A percentile compares a stretch with the other conserved stretches of the same genome.
Conservation (phyloP, 139 green algal genomes). For the Auxenochlorella pyrenoidosa region DNA sequence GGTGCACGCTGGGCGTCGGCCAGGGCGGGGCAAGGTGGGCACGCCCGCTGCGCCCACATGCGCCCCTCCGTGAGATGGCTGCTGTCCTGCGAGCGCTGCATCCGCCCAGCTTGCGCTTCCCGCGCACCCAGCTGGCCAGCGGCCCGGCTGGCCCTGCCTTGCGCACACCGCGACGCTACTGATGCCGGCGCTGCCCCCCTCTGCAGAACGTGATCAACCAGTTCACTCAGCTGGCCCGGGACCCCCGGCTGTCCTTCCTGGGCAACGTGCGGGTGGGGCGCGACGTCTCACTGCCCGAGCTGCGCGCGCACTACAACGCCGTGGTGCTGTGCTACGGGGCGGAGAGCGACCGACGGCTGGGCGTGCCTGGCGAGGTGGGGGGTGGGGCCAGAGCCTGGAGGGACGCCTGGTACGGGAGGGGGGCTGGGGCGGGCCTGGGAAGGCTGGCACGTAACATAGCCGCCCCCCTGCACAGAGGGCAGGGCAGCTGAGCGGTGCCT, state of each 20-base stretch:
- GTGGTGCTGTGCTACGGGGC: slow-evolving; percentile 93
- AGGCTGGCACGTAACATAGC: too few relatives aligned
- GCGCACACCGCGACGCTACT: background rate
- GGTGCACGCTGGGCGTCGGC: too few relatives aligned
- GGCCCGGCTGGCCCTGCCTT: background rate
- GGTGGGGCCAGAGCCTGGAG: background rate
- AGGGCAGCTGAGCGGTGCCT: too few relatives aligned
- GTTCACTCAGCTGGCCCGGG: slow-evolving; percentile 68
- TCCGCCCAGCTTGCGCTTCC: too few relatives aligned
- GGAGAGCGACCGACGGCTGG: slow-evolving; percentile 84
- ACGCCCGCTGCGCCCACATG: too few relatives aligned
- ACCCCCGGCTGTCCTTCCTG: slow-evolving; percentile 75
- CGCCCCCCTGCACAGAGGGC: too few relatives aligned
- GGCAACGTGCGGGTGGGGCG: slow-evolving; percentile 84
- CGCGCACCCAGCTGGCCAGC: too few relatives aligned
- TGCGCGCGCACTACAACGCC: slow-evolving; percentile 81
- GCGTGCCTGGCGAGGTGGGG: slow-evolving; percentile 80
- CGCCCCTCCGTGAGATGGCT: too few relatives aligned
- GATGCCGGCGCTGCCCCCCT: too few relatives aligned
- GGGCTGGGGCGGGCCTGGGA: too few relatives aligned
- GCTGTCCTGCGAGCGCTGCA: too few relatives aligned
- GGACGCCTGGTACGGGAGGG: background rate
- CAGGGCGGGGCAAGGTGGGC: too few relatives aligned
- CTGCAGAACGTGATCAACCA: slow-evolving; percentile 93
- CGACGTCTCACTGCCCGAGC: slow-evolving; percentile 75